Evolutionary conservation across 2,329 filamentous ascomycete genomes (phyloP).

Genomic region (Elsinoe arachidis): DNA sequence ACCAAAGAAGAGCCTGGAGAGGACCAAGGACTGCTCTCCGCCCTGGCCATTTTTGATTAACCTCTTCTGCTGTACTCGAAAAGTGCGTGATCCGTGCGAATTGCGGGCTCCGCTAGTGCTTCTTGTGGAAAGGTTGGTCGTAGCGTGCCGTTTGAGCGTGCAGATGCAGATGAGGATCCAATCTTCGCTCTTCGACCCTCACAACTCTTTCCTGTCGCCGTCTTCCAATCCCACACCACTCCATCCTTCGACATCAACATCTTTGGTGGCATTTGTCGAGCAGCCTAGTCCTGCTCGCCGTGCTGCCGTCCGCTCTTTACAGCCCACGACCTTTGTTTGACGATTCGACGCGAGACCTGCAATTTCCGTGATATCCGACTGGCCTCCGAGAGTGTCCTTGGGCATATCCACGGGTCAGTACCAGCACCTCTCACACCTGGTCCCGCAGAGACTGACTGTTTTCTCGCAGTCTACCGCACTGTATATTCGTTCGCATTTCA

Average conservation of each 20-base stretch:
- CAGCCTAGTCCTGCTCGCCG: conserved; percentile 8
- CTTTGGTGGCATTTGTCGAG: conserved; percentile 13
- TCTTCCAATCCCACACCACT: neutral
- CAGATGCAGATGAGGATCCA: conserved; percentile 4
- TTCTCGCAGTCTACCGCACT: neutral
- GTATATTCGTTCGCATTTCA: neutral
- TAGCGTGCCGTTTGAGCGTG: conserved; percentile 7
- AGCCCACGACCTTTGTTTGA: neutral
- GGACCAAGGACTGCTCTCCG: no score
- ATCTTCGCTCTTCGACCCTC: neutral
- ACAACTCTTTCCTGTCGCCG: neutral
- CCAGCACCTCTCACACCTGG: no score
- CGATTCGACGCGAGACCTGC: conserved; percentile 11
- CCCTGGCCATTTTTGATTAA: neutral
- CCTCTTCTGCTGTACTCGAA: neutral
- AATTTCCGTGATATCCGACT: neutral
- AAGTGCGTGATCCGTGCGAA: neutral
- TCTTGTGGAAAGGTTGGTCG: neutral
- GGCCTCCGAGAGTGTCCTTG: neutral
- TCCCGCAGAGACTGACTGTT: neutral
- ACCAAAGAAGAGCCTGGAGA: no score
- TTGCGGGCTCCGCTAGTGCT: conserved; percentile 7
- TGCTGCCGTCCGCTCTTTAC: conserved; percentile 13
- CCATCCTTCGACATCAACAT: neutral
- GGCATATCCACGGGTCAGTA: neutral